Conservation (phyloP, 140 eudicot species). For the Bidens hawaiensis region DNA sequence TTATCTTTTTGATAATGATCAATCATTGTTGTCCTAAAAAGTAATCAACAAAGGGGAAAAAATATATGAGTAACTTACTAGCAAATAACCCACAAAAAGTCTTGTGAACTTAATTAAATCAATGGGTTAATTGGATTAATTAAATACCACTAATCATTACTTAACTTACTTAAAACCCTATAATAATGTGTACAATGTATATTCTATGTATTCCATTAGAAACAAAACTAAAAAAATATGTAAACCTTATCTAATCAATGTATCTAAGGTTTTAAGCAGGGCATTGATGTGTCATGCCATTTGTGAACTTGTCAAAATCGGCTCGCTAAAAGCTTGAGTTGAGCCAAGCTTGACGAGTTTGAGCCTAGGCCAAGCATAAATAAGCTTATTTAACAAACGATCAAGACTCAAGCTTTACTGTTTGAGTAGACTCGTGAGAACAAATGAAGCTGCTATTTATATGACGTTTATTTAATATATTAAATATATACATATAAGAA, state of each 20-base stretch:
- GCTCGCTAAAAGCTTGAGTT: too few species aligned
- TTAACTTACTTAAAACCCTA: not conserved
- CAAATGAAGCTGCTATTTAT: too few species aligned
- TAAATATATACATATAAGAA: too few species aligned
- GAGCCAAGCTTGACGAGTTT: too few species aligned
- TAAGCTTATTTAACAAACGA: too few species aligned
- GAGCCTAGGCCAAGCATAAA: too few species aligned
- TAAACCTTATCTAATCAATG: not conserved
- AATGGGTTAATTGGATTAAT: not conserved
- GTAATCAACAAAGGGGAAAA: conserved; percentile 19
- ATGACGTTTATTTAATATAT: too few species aligned
- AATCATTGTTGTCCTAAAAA: conserved; percentile 33
- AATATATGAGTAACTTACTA: too few species aligned
- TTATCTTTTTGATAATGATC: conserved; percentile 27
- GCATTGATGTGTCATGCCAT: too few species aligned
- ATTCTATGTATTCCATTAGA: not conserved
- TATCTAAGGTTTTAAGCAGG: not conserved
- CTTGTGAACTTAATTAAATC: not conserved
- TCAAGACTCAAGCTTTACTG: too few species aligned
- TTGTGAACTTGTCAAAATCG: too few species aligned
- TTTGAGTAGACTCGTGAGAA: too few species aligned
- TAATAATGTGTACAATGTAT: not conserved
- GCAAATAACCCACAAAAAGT: conserved; percentile 12
- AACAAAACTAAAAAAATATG: not conserved
- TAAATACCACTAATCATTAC: not conserved